Base-by-base conservation (phyloP, 169 alveolate species). In the Perkinsus chesapeaki region DNA sequence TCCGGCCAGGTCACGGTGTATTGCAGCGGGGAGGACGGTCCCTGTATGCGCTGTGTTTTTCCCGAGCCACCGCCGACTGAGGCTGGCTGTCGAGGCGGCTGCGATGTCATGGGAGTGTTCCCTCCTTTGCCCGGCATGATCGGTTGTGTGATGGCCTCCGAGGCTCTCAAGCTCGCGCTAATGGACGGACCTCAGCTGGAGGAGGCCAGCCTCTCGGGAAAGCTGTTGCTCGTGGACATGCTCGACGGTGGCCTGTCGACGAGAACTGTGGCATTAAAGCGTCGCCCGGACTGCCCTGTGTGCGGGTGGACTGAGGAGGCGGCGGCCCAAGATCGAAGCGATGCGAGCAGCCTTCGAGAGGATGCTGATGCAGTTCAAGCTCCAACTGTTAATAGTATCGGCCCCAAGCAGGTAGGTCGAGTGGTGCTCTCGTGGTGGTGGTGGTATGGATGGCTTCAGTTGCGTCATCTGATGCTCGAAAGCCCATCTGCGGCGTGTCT, bases 281-380 rank as follows among this genome's bases (percentile, higher is more conserved):
- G 82, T 27, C 82, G 82, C 7, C 82, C 82, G 31, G 82, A 60
- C 82, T 60, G 82, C 82, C 82, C 82, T 3, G 82, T 60, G 82
- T 60, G 82, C 31, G 82, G 82, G 82, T 60, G 82, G 82, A 60
- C 82, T 7, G 82, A 60, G 82, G 82, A 60, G 82, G 82, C 82
- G 3, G 82, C 82, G 23, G 82, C 82, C 12, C 82, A 60, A 34
- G 82, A 60, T 34, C 82, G 82, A 20, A 60, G 82, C 31, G 82
- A 60, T 60, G 82, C 82, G 7, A 60, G 82, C 31, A 60, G 82
- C 82, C 82, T 60, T 12, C 82, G 27, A 20, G 82, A 60, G 12
- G 82, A 60, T 16, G 23, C 36, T 34, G 82, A 60, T 60, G 82
- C 36, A 34, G 82, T 60, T 9, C 82, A 60, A 34, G 37, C 27